Base-by-base conservation (phyloP, 805 yeast species). In the Wickerhamomyces chambardii region DNA sequence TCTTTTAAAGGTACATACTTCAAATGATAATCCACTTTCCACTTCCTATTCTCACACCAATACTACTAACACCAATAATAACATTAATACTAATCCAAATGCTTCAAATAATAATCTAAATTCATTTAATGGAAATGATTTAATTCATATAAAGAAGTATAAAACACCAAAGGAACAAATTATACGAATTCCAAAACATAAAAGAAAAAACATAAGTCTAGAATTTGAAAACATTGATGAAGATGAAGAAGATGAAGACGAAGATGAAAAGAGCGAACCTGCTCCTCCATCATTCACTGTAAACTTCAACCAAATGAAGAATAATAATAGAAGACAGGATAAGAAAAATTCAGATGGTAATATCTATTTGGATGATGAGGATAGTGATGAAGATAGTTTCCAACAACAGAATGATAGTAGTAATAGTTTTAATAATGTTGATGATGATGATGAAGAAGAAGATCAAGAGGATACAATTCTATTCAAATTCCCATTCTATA, bases 121-220 rank as follows among this genome's bases (percentile, higher is more conserved):
- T 24, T 14, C 27, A 24, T 8, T 24, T 24, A 32, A 28, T 25
- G 28, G 29, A 4, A 30, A 37, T 28, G 35, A 28, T n/a, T 36
- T 36, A n/a, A 48, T 51, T 16, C 34, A 36, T 17, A 51, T 51
- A 15, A 18, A 41, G 4, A 15, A 41, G 3, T 30, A 27, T 10
- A 49, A 48, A 12, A 51, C 55, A 0, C 51, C 53, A 7, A 29
- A 14, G 12, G 51, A 49, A 29, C 44, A 44, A 32, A 48, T 51
- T 31, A 48, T 51, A 1, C 44, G 40, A 28, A 39, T 46, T 5
- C 55, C 55, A 1, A 36, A 36, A 21, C 41, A 42, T 30, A 31
- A 15, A 28, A 28, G 22, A 19, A 19, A 8, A 19, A 19, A 8
- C 7, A 19, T 19, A 19, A 2, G 22, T 7, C 10, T 19, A 19